Conservation (phyloP, 1,284 basidiomycete genomes). For the Fomitopsis betulina region DNA sequence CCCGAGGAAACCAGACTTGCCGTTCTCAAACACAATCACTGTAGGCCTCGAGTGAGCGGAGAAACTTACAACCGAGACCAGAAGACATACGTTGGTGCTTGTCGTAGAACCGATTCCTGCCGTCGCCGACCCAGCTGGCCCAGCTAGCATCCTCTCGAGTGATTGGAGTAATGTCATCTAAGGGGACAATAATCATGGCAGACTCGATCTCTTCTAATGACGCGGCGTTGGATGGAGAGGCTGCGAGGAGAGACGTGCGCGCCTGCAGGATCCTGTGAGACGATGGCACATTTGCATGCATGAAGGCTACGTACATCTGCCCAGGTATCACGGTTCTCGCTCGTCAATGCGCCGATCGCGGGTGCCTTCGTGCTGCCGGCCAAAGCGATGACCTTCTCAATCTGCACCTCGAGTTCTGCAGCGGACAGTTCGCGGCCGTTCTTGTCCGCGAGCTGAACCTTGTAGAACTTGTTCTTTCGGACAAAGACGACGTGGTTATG, state of each 20-base stretch:
- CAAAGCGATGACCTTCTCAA: slow-evolving; percentile 69
- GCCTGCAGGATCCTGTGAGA: slow-evolving; percentile 33
- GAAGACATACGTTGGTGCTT: slow-evolving; percentile 83
- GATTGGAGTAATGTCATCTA: slow-evolving; percentile 80
- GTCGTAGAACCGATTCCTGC: slow-evolving; percentile 93
- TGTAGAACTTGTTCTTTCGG: slow-evolving; percentile 89
- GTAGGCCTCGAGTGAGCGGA: slow-evolving; percentile 10
- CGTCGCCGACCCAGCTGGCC: slow-evolving; percentile 90
- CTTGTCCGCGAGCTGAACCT: slow-evolving; percentile 63
- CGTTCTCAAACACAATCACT: slow-evolving; percentile 93
- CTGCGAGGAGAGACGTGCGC: slow-evolving; percentile 61
- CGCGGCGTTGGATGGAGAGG: slow-evolving; percentile 62
- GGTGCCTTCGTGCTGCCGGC: slow-evolving; percentile 57
- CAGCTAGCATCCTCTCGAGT: slow-evolving; percentile 83
- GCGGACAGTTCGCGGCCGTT: slow-evolving; percentile 68
- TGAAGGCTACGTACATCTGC: slow-evolving; percentile 54
- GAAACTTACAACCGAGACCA: background rate
- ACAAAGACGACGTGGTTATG: slow-evolving; percentile 91
- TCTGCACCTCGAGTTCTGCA: slow-evolving; percentile 80
- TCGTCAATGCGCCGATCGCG: slow-evolving; percentile 81
- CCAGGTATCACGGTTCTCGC: slow-evolving; percentile 91
- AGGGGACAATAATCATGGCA: slow-evolving; percentile 81
- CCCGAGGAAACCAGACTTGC: slow-evolving; percentile 88
- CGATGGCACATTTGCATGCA: background rate
- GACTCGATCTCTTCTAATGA: slow-evolving; percentile 83